phyloP scores from a whole-genome alignment of 495 filamentous ascomycete species.

The Penicillium canescens region DNA sequence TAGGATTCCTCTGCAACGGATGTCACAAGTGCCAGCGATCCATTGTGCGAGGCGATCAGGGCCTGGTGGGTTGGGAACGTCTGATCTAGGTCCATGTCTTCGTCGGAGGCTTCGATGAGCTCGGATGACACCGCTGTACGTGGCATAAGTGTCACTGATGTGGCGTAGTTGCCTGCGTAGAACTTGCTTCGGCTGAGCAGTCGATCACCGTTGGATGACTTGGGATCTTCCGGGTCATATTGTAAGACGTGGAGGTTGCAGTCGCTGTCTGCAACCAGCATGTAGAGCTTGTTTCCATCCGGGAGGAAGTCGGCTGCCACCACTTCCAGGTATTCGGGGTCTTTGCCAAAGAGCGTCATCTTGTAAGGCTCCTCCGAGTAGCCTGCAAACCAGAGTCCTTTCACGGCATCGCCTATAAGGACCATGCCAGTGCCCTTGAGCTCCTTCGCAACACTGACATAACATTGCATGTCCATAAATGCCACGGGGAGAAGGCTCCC shows the following conservation, averaged over 20 bases:
- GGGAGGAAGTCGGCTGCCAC: constrained; percentile 86
- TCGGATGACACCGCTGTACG: constrained; percentile 54
- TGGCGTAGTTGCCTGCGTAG: constrained; percentile 76
- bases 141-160: constrained; percentile 73
- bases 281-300: constrained; percentile 76
- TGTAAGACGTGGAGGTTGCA: constrained; percentile 85
- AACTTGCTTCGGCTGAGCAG: constrained; percentile 86
- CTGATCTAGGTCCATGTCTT: constrained; percentile 42
- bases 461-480: constrained; percentile 97
- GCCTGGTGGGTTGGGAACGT: constrained; percentile 49
- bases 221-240: constrained; percentile 96
- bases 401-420: constrained; percentile 83
- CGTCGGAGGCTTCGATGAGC: constrained; percentile 29
- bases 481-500: constrained; percentile 87
- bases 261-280: constrained; percentile 82
- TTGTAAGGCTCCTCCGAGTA: constrained; percentile 94
- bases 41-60: constrained; percentile 70
- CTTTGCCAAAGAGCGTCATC: constrained; percentile 92
- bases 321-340: constrained; percentile 71
- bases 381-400: constrained; percentile 92
- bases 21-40: constrained; percentile 73
- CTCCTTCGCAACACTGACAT: constrained; percentile 79
- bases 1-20: constrained; percentile 78
- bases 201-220: constrained; percentile 84
- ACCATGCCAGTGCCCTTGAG: constrained; percentile 80